These are phyloP conservation scores for Xerocomus nothofagi DNA, from an alignment of 1,284 basidiomycete genomes.

Conservation along the genomic window DNA sequence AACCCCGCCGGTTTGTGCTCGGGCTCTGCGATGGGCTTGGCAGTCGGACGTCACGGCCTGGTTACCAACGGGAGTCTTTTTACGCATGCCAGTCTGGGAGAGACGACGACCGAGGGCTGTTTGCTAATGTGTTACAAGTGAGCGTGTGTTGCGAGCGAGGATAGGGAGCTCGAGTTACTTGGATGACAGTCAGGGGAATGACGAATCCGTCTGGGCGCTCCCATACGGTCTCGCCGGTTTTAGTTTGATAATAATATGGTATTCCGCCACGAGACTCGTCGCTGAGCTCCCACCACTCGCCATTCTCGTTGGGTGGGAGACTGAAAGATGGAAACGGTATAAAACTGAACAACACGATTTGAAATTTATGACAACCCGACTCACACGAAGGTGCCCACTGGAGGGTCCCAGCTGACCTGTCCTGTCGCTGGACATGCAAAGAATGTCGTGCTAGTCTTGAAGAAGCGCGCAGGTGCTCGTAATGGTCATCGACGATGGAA, in stretches of 20 bases:
- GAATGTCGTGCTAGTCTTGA: slow-evolving; percentile 77
- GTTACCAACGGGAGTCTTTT: slow-evolving; percentile 6
- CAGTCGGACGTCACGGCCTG: slow-evolving; percentile 20
- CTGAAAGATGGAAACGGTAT: slow-evolving; percentile 38
- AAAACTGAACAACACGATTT: slow-evolving; percentile 13
- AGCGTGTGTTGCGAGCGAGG: slow-evolving; percentile 11
- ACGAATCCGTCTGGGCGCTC: slow-evolving; percentile 83
- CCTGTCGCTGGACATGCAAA: slow-evolving; percentile 92
- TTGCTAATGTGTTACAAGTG: slow-evolving; percentile 48
- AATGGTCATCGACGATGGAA: slow-evolving; percentile 11
- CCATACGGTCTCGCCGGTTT: slow-evolving; percentile 87
- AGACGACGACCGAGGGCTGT: slow-evolving; percentile 72
- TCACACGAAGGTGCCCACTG: slow-evolving; percentile 86
- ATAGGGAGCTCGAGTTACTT: slow-evolving; percentile 43
- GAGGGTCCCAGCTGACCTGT: slow-evolving; percentile 90
- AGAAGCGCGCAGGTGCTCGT: slow-evolving; percentile 8
- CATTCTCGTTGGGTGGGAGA: slow-evolving; percentile 79
- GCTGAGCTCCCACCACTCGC: slow-evolving; percentile 94
- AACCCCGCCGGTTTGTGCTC: slow-evolving; percentile 36
- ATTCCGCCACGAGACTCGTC: slow-evolving; percentile 78
- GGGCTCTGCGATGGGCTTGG: slow-evolving; percentile 38
- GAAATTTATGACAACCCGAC: slow-evolving; percentile 30
- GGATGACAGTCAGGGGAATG: slow-evolving; percentile 86
- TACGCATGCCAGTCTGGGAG: slow-evolving; percentile 41
- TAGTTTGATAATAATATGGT: slow-evolving; percentile 92